phyloP scores from a whole-genome alignment of 768 basidiomycete genomes.

The Auriculariales sp. region DNA sequence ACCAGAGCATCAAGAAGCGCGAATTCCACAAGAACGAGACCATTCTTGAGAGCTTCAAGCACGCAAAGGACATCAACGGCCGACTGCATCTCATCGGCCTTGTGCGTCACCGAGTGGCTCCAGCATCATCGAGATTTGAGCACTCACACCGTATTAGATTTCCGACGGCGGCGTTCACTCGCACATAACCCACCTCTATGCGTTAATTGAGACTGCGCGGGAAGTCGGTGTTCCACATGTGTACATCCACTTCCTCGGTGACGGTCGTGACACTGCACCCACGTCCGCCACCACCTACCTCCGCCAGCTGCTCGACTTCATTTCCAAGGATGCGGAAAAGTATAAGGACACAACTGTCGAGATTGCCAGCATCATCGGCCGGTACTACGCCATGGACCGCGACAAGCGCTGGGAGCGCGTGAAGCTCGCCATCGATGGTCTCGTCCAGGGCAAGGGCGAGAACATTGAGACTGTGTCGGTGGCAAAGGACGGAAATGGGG shows the following conservation, averaged over 20 bases:
- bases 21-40: constrained; percentile 67
- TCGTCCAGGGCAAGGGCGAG: constrained; percentile 57
- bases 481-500: constrained; percentile 23
- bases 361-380: constrained; percentile 71
- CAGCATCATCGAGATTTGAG: neutral
- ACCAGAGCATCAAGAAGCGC: constrained; percentile 78
- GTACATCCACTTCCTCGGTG: constrained; percentile 88
- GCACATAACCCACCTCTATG: constrained; percentile 80
- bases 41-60: constrained; percentile 60
- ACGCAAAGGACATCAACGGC: constrained; percentile 70
- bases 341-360: constrained; percentile 59
- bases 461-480: constrained; percentile 21
- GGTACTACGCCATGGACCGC: constrained; percentile 96
- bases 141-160: constrained; percentile 34
- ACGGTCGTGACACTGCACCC: constrained; percentile 90
- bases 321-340: constrained; percentile 19
- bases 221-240: constrained; percentile 70
- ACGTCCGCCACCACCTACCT: constrained; percentile 66
- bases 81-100: constrained; percentile 81
- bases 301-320: constrained; percentile 62
- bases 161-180: constrained; percentile 98
- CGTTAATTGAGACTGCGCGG: constrained; percentile 83
- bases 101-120: constrained; percentile 26
- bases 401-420: constrained; percentile 94
- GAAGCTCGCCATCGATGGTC: constrained; percentile 76